Conservation (phyloP, 192 early-diverging fungal genomes). For the Entomortierella lignicola region DNA sequence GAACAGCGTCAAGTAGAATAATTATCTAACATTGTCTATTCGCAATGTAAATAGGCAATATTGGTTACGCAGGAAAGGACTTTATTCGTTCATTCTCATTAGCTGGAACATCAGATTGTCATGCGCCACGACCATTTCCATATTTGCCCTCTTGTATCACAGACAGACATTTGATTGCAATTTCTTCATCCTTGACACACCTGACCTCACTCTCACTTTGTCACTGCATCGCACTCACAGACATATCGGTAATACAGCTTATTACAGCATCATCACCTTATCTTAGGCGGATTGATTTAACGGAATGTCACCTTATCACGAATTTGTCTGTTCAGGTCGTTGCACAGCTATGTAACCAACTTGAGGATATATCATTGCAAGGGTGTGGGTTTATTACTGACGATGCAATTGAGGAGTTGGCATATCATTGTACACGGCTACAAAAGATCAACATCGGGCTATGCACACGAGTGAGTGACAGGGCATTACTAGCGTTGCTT, state of each 20-base stretch:
- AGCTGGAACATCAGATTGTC: conserved; percentile 34
- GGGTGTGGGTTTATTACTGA: conserved; percentile 34
- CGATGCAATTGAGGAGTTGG: conserved; percentile 35
- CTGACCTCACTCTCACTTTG: conserved; percentile 25
- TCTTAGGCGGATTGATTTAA: conserved; percentile 33
- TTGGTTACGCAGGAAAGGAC: conserved; percentile 33
- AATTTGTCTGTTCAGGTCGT: conserved; percentile 39
- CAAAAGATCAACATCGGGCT: conserved; percentile 21
- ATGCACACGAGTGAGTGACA: conserved; percentile 22
- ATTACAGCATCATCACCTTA: conserved; percentile 40
- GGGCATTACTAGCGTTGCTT: conserved; percentile 18
- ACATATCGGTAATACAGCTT: conserved; percentile 33
- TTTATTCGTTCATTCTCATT: conserved; percentile 40
- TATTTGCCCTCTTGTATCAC: conserved; percentile 43
- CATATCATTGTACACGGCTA: conserved; percentile 19
- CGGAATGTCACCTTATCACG: conserved; percentile 32
- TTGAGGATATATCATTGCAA: conserved; percentile 35
- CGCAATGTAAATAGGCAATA: background rate
- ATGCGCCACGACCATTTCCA: conserved; percentile 37
- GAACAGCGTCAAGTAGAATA: background rate
- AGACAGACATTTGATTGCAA: conserved; percentile 22
- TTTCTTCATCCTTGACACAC: conserved; percentile 18
- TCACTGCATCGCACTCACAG: conserved; percentile 37
- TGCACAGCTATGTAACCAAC: conserved; percentile 27
- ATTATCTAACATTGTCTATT: background rate